Percentiles rank a stretch among this genome's conserved stretches.
phyloP scores from a whole-genome alignment of 177 flowering plant species.

The Telopea speciosissima region DNA sequence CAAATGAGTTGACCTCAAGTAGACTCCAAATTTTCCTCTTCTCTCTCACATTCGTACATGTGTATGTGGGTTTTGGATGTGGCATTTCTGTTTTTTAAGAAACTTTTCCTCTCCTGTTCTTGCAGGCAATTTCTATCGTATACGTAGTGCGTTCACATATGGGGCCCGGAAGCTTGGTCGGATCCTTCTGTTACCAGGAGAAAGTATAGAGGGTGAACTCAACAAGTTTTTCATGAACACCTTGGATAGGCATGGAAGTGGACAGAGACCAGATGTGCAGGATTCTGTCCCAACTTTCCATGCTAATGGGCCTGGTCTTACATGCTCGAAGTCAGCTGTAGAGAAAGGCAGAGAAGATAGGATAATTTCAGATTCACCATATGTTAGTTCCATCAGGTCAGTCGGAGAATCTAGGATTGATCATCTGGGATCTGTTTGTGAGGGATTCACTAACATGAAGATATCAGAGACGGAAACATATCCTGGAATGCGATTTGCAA shows the following conservation, averaged over 20 bases:
- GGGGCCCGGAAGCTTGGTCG: slow-evolving; percentile 66
- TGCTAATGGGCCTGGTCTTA: slow-evolving; percentile 8
- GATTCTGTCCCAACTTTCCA: slow-evolving; percentile 14
- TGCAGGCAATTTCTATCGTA: slow-evolving; percentile 62
- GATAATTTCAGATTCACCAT: neutral
- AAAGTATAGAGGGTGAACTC: slow-evolving; percentile 42
- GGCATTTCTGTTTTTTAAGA: neutral
- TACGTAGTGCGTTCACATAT: slow-evolving; percentile 61
- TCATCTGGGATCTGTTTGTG: slow-evolving; percentile 4
- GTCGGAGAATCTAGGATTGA: neutral
- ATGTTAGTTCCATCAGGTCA: neutral
- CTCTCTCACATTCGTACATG: neutral
- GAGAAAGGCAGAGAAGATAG: slow-evolving; percentile 19
- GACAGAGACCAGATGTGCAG: slow-evolving; percentile 26
- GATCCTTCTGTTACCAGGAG: slow-evolving; percentile 41
- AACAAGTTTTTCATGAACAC: slow-evolving; percentile 49
- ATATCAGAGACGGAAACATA: neutral
- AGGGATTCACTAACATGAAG: slow-evolving; percentile 3
- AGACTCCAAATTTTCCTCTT: no score
- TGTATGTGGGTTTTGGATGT: neutral
- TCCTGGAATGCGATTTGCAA: slow-evolving; percentile 1
- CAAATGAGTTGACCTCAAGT: no score
- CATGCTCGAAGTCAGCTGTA: slow-evolving; percentile 11
- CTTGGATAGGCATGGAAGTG: slow-evolving; percentile 44
- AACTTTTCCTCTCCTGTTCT: neutral